Percentiles rank a stretch among this genome's conserved stretches.
Evolutionary conservation across 1,284 basidiomycete species (phyloP).

Genomic region (Trichosporon sp.): DNA sequence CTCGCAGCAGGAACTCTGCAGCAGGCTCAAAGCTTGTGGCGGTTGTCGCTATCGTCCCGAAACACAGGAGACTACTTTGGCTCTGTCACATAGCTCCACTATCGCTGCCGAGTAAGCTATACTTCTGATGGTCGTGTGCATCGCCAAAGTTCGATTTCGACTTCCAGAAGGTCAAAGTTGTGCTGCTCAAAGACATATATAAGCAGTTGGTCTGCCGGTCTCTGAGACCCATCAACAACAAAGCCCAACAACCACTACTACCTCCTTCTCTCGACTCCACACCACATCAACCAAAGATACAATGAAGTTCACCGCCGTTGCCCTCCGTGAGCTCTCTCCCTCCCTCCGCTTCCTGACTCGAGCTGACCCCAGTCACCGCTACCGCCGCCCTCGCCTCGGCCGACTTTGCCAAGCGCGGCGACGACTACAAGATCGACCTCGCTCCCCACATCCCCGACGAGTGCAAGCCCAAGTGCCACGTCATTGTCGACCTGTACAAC

Average conservation of each 20-base stretch:
- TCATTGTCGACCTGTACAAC: not conserved
- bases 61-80: not conserved
- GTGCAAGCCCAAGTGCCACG: not conserved
- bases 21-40: not conserved
- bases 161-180: not conserved
- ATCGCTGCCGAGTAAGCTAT: not conserved
- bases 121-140: not conserved
- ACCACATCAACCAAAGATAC: not conserved
- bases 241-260: no score
- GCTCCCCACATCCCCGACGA: not conserved
- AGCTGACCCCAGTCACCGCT: slow-evolving; percentile 55
- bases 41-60: not conserved
- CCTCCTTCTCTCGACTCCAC: not conserved
- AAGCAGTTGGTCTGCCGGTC: not conserved
- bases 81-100: not conserved
- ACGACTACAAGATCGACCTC: not conserved
- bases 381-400: not conserved
- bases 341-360: slow-evolving; percentile 63
- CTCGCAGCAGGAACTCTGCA: not conserved
- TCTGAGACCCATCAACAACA: not conserved
- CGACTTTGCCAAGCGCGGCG: not conserved
- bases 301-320: not conserved
- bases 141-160: no score
- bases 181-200: not conserved
- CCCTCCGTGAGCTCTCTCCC: slow-evolving; percentile 47